A percentile compares a stretch with the other conserved stretches of the same genome.
Conservation (phyloP, 1,284 basidiomycete genomes). For the Irpex sp. region DNA sequence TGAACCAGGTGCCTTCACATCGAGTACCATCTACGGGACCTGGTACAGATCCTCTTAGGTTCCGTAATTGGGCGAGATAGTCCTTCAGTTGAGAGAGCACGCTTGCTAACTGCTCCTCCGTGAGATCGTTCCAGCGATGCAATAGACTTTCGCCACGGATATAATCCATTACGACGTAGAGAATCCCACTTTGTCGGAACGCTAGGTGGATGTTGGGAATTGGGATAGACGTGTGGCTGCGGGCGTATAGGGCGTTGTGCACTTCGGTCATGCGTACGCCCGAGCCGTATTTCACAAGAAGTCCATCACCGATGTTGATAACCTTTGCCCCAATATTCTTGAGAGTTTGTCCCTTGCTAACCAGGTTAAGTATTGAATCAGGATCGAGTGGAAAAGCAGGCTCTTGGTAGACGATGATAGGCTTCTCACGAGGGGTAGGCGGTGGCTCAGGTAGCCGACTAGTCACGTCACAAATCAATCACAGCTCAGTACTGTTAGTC, state of each 20-base stretch:
- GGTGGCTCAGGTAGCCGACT: not conserved
- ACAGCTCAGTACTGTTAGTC: not conserved
- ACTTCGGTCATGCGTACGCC: not conserved
- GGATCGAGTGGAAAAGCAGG: not conserved
- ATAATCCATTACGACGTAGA: not conserved
- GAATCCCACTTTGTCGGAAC: not conserved
- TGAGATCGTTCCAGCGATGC: not conserved
- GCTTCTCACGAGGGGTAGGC: not conserved
- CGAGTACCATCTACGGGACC: not conserved
- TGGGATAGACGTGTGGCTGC: not conserved
- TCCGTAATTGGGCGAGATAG: not conserved
- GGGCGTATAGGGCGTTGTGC: not conserved
- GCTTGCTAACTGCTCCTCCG: not conserved
- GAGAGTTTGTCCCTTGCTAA: not conserved
- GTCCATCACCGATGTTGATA: not conserved
- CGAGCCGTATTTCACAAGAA: not conserved
- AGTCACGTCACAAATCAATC: not conserved
- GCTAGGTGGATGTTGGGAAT: not conserved
- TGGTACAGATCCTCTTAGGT: not conserved
- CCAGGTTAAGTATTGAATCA: not conserved
- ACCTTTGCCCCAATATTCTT: not conserved
- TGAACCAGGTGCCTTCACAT: not conserved
- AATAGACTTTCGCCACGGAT: not conserved
- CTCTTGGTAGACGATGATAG: not conserved
- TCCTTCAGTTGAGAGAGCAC: not conserved